A percentile compares a stretch with the other conserved stretches of the same genome.
These are phyloP conservation scores for Magnolia officinalis DNA, from an alignment of 164 flowering plant species.

Conservation along the genomic window DNA sequence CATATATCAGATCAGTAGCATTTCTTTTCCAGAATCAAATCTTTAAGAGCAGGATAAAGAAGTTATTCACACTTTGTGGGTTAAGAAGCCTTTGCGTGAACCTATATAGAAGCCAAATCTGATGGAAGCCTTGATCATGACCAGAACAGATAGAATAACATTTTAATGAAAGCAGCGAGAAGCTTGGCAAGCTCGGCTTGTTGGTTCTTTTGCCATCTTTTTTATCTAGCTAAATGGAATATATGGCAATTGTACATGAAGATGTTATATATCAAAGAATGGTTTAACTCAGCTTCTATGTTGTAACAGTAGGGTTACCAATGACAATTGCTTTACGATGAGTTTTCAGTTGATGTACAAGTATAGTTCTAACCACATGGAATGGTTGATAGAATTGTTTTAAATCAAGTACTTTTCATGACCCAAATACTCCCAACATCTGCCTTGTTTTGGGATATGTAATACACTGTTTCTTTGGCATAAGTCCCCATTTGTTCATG, in stretches of 20 bases:
- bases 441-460: neutral
- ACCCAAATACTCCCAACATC: neutral
- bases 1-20: neutral
- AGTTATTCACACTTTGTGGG: slow-evolving; percentile 1
- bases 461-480: neutral
- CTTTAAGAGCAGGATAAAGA: neutral
- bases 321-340: neutral
- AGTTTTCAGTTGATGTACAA: neutral
- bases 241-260: neutral
- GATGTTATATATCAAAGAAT: neutral
- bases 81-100: neutral
- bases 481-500: too few relatives aligned
- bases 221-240: neutral
- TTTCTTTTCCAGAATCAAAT: neutral
- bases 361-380: neutral
- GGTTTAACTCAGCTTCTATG: neutral
- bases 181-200: neutral
- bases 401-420: neutral
- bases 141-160: neutral
- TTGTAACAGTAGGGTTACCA: neutral
- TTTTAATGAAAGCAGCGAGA: neutral
- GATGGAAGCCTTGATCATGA: neutral
- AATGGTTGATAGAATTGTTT: neutral
- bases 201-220: neutral
- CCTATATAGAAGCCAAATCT: neutral